A percentile compares a stretch with the other conserved stretches of the same genome.
Evolutionary conservation across 2,329 filamentous ascomycete species (phyloP).

Genomic region (Xylariaceae sp.): DNA sequence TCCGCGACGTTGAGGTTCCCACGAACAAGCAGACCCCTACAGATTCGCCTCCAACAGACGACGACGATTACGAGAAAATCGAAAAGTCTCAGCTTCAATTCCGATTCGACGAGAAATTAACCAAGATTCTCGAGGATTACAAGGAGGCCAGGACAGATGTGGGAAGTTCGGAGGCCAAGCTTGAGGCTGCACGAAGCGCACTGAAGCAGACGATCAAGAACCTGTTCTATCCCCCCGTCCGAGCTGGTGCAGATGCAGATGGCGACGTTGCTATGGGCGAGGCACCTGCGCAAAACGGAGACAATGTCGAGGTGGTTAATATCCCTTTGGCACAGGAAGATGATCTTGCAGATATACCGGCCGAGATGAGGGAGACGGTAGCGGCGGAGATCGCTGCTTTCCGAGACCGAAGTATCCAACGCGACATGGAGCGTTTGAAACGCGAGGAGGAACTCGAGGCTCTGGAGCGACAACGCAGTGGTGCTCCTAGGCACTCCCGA

Average conservation of each 20-base stretch:
- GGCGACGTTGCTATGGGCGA: constrained; percentile 68
- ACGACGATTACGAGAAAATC: constrained; percentile 47
- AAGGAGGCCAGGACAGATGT: constrained; percentile 62
- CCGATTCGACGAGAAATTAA: constrained; percentile 74
- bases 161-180: constrained; percentile 57
- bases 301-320: constrained; percentile 77
- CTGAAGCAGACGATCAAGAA: constrained; percentile 65
- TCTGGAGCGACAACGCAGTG: constrained; percentile 70
- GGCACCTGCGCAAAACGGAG: constrained; percentile 47
- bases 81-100: constrained; percentile 69
- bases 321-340: constrained; percentile 86
- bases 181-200: constrained; percentile 63
- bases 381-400: constrained; percentile 92
- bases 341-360: constrained; percentile 89
- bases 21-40: constrained; percentile 63
- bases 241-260: constrained; percentile 51
- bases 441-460: constrained; percentile 91
- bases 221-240: constrained; percentile 61
- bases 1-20: constrained; percentile 77
- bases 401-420: constrained; percentile 79
- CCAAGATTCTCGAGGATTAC: constrained; percentile 81
- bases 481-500: constrained; percentile 56
- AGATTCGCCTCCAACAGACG: constrained; percentile 38
- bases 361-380: constrained; percentile 93
- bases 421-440: constrained; percentile 81